Base-by-base conservation (phyloP, 2,329 filamentous ascomycete genomes). In the Teratosphaeria viscida region DNA sequence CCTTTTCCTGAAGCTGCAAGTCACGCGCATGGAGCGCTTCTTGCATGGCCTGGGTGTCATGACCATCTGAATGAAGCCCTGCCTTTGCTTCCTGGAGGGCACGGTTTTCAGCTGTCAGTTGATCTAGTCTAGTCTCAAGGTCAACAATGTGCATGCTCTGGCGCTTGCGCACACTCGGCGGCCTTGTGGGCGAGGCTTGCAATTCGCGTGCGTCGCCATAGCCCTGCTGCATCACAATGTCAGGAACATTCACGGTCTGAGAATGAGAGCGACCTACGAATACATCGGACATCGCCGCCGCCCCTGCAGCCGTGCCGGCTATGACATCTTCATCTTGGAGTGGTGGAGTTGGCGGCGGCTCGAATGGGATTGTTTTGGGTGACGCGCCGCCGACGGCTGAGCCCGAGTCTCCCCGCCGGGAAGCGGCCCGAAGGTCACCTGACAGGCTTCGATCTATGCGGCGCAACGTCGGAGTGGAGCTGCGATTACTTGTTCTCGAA, bases 81-180 rank as follows among this genome's bases (percentile, higher is more conserved):
- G 53, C 57, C 53, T 60, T 62, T 8, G 89, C 87, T 55, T 92
- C 87, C 66, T 84, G 81, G 32, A 99, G 84, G 63, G 85, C 78
- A 59, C 87, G 85, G 71, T 97, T 97, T 73, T 99, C 92, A 26
- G 87, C 85, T 49, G 88, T 79, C 64, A 99, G 81, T 74, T 92
- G 87, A 67, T 96, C 90, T 68, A 99, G 82, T 69, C 83, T 85
- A 61, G 84, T 81, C 78, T 97, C 91, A 71, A 99, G 85, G 69
- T 99, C 92, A 71, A 82, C 77, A 62, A 97, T 85, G 77, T 97
- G 92, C 86, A 97, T 92, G 81, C 92, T 97, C 76, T 96, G 94
- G 72, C 92, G 89, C 72, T 92, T 92, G 68, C 92, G 92, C 83
- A 99, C 89, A 79, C 91, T 96, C 71, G 92, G 90, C 68, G 94